A percentile compares a stretch with the other conserved stretches of the same genome.
phyloP scores from a whole-genome alignment of 371 early-diverging fungal genomes.

The Mortierella sp. region DNA sequence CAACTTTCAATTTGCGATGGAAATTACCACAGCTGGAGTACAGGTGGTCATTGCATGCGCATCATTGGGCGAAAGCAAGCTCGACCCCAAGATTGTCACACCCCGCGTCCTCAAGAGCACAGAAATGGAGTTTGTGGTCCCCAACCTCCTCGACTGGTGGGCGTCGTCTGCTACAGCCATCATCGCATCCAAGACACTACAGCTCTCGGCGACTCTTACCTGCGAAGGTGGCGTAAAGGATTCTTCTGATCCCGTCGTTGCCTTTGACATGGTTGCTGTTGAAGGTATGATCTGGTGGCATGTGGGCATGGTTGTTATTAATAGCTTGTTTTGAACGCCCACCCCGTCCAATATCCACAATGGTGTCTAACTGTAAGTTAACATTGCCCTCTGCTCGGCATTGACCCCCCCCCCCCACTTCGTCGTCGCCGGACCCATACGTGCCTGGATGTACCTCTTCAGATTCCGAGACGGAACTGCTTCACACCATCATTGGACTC shows the following conservation, averaged over 20 bases:
- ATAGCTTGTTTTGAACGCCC: neutral
- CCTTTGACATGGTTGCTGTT: slow-evolving; percentile 27
- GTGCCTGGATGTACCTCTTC: neutral
- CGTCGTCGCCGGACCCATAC: neutral
- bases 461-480: slow-evolving; percentile 50
- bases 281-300: slow-evolving; percentile 31
- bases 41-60: slow-evolving; percentile 6
- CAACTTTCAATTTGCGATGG: neutral
- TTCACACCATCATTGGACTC: slow-evolving; percentile 30
- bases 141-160: slow-evolving; percentile 50
- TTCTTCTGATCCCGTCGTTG: slow-evolving; percentile 20
- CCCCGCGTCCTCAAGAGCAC: slow-evolving; percentile 39
- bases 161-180: neutral
- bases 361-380: neutral
- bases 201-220: slow-evolving; percentile 29
- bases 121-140: slow-evolving; percentile 38
- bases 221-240: slow-evolving; percentile 30
- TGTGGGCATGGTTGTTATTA: neutral
- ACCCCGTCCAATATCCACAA: neutral
- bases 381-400: neutral
- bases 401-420: neutral
- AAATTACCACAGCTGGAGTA: slow-evolving; percentile 3
- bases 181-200: slow-evolving; percentile 7
- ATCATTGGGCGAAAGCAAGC: neutral
- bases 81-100: slow-evolving; percentile 23